A percentile compares a stretch with the other conserved stretches of the same genome.
phyloP scores from a whole-genome alignment of 495 filamentous ascomycete genomes.

The Beverwykella pulmonaria region DNA sequence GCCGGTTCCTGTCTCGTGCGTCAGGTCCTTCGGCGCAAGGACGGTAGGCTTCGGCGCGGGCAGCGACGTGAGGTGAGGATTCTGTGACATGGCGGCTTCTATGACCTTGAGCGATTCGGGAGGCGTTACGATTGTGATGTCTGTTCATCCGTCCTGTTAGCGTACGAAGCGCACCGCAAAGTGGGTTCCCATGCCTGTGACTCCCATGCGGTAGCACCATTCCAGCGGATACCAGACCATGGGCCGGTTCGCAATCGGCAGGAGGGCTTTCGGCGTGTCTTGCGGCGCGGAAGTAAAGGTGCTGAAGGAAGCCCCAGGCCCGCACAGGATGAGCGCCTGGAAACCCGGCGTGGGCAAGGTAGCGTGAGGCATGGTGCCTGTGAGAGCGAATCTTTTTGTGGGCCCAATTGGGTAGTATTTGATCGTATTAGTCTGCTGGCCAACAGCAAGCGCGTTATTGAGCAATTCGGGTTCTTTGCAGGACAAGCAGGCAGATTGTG shows the following conservation, averaged over 20 bases:
- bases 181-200: slow-evolving; percentile 62
- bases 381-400: background rate
- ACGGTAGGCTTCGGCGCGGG: slow-evolving; percentile 74
- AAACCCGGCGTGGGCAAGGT: slow-evolving; percentile 76
- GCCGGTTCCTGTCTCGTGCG: slow-evolving; percentile 80
- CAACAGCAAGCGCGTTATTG: too few relatives aligned
- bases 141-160: slow-evolving; percentile 49
- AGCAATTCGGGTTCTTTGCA: too few relatives aligned
- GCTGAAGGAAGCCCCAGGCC: slow-evolving; percentile 84
- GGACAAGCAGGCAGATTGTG: background rate
- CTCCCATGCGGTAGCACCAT: slow-evolving; percentile 83
- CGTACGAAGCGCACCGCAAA: background rate
- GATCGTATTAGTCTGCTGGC: too few relatives aligned
- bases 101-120: slow-evolving; percentile 72
- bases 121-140: slow-evolving; percentile 82
- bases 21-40: slow-evolving; percentile 69
- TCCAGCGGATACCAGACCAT: slow-evolving; percentile 96
- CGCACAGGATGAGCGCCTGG: slow-evolving; percentile 91
- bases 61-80: slow-evolving; percentile 81
- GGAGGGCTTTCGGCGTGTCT: slow-evolving; percentile 85
- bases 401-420: background rate
- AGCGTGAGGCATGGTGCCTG: slow-evolving; percentile 65
- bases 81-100: slow-evolving; percentile 76
- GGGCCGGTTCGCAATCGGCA: slow-evolving; percentile 90
- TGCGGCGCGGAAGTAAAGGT: slow-evolving; percentile 90